These are phyloP conservation scores for Hippophae rhamnoides DNA, from an alignment of 306 rosid genomes.

Conservation along the genomic window DNA sequence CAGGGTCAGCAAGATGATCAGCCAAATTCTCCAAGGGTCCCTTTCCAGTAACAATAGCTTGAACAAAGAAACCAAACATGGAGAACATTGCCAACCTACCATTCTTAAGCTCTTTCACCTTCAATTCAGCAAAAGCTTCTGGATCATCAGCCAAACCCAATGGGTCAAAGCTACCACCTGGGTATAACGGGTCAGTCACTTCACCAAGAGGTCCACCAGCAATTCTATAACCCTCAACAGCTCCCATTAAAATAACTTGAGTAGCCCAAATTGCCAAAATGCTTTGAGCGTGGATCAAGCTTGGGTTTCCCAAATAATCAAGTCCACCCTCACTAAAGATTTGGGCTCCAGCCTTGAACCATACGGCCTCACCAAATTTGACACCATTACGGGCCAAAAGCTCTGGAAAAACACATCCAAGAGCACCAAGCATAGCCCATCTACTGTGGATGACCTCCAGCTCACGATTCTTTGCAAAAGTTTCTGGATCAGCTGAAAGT, in stretches of 20 bases:
- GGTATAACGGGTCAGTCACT: constrained; percentile 22
- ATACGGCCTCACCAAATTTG: constrained; percentile 26
- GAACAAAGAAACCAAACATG: constrained; percentile 28
- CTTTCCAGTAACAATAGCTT: constrained; percentile 31
- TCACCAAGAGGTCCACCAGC: constrained; percentile 27
- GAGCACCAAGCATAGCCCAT: constrained; percentile 22
- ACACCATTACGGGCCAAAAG: constrained; percentile 28
- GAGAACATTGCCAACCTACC: constrained; percentile 25
- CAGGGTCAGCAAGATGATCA: constrained; percentile 29
- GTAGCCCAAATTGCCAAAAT: constrained; percentile 26
- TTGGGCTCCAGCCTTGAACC: constrained; percentile 35
- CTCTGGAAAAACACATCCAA: constrained; percentile 28
- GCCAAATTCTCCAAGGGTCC: constrained; percentile 27
- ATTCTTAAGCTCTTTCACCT: constrained; percentile 28
- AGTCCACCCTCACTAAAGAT: constrained; percentile 32
- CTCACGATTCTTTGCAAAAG: constrained; percentile 26
- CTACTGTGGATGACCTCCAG: constrained; percentile 21
- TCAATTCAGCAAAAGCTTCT: constrained; percentile 25
- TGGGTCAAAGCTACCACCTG: constrained; percentile 30
- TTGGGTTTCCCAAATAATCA: constrained; percentile 28
- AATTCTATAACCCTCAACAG: constrained; percentile 21
- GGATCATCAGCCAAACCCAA: constrained; percentile 24
- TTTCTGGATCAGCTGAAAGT: constrained; percentile 30
- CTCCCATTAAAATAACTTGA: constrained; percentile 23
- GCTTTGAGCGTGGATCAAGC: constrained; percentile 27